phyloP scores from a whole-genome alignment of 495 filamentous ascomycete genomes.

The Neurospora sp. region DNA sequence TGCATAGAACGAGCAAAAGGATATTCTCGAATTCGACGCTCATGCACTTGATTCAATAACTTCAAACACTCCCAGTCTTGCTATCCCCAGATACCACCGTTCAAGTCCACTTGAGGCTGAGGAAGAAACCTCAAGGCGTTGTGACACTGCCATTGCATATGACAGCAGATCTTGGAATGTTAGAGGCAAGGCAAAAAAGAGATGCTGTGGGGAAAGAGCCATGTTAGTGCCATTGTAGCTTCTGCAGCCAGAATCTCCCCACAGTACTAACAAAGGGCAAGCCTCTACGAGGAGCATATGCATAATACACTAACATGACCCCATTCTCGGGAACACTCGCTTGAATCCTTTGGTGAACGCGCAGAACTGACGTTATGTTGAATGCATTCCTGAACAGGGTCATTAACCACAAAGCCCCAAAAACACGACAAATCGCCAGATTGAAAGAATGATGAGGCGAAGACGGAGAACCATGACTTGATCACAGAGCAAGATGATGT shows the following conservation, averaged over 20 bases:
- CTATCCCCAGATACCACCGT: background rate
- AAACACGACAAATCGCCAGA: background rate
- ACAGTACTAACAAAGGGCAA: background rate
- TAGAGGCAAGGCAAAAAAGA: background rate
- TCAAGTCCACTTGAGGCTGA: background rate
- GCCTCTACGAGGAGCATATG: background rate
- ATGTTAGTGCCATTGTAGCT: background rate
- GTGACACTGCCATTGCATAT: background rate
- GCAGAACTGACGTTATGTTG: background rate
- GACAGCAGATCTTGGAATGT: background rate
- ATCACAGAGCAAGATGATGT: background rate
- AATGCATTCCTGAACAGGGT: background rate
- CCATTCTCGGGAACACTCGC: background rate
- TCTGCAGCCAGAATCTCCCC: background rate
- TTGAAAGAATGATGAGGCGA: background rate
- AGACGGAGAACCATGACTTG: background rate
- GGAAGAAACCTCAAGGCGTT: background rate
- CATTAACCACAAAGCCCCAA: background rate
- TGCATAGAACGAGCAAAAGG: background rate
- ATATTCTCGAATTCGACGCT: background rate
- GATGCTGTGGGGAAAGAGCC: background rate
- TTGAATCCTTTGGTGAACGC: background rate
- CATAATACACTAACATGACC: background rate
- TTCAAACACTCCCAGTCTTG: background rate
- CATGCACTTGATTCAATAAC: background rate